Evolutionary conservation across 768 basidiomycete genomes (phyloP), one percentile per base, ranked within the genome.

Genomic region (Phlebiopsis gigantea): DNA sequence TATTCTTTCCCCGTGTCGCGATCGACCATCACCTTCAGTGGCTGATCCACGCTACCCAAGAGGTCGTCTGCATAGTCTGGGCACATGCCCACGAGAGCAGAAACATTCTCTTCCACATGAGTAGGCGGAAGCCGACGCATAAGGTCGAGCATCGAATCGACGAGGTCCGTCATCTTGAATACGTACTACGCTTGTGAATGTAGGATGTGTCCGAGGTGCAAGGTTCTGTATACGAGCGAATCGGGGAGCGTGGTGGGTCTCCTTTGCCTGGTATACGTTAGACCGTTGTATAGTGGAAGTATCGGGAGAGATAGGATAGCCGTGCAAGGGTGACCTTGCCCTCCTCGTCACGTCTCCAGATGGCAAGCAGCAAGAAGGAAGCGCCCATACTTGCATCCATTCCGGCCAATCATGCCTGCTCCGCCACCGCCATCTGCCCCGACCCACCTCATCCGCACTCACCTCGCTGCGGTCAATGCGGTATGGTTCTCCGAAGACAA

Each of bases 41-140:
- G 96, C 69, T 95, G 90, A 77, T 99, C 97, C 57, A 98, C 93
- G 61, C 89, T 93, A 44, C 91, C 88, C 46, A 97, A 78, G 19
- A 99, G 81, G 75, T 98, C 97, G 66, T 98, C 97, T 7, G 93
- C 90, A 66, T 90, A 87, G 67, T 98, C 95, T 28, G 96, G 96
- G 58, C 86, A 88, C 67, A 98, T 85, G 46, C 76, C 76, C 57
- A 90, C 84, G 26, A 98, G 85, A 25, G 85, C 78, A 46, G 83
- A 76, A 61, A 98, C 85, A 72, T 96, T 98, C 69, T 90, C 83
- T 67, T 93, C 87, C 46, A 94, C 88, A 19, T 84, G 76, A 7
- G 86, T 90, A 2, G 97, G 96, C 7, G 97, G 97, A n/a, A 98
- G 81, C 15, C 97, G 88, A 53, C 97, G 84, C 82, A 95, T 89